Percentiles rank a stretch among this genome's conserved stretches.
phyloP scores from a whole-genome alignment of 2,329 filamentous ascomycete species.

The Hymenoscyphus albidus region DNA sequence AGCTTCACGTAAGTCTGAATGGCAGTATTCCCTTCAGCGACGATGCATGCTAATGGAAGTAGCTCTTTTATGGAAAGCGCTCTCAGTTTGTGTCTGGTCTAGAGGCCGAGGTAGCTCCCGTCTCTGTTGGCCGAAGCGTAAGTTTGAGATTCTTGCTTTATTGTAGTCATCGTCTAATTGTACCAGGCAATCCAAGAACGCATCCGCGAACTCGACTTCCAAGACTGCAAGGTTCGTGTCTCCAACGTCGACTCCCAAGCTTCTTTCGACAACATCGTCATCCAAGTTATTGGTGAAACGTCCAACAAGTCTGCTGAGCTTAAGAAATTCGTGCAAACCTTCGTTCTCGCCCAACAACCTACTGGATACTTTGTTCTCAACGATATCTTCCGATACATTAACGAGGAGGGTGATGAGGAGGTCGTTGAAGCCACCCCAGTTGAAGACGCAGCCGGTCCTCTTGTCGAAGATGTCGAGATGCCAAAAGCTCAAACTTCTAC shows the following conservation, averaged over 20 bases:
- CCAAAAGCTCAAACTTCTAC: slow-evolving; percentile 33
- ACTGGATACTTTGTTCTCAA: slow-evolving; percentile 98
- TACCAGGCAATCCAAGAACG: slow-evolving; percentile 83
- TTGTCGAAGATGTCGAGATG: slow-evolving; percentile 35
- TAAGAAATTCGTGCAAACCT: slow-evolving; percentile 96
- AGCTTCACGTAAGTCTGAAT: slow-evolving; percentile 65
- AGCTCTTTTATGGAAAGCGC: slow-evolving; percentile 93
- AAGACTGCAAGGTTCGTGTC: slow-evolving; percentile 97
- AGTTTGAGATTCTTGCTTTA: slow-evolving; percentile 35
- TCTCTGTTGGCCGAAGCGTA: slow-evolving; percentile 85
- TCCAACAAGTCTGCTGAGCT: slow-evolving; percentile 89
- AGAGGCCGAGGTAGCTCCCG: slow-evolving; percentile 82
- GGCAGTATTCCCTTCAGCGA: slow-evolving; percentile 6
- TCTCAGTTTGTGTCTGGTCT: slow-evolving; percentile 92
- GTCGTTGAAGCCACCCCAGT: slow-evolving; percentile 43
- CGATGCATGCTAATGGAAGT: slow-evolving; percentile 15
- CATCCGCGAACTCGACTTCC: slow-evolving; percentile 88
- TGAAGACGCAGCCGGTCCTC: slow-evolving; percentile 27
- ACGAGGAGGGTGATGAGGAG: slow-evolving; percentile 76
- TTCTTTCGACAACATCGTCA: slow-evolving; percentile 89
- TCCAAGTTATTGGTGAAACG: slow-evolving; percentile 96
- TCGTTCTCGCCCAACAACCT: slow-evolving; percentile 91
- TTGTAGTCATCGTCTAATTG: slow-evolving; percentile 20
- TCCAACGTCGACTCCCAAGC: slow-evolving; percentile 96
- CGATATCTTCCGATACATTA: slow-evolving; percentile 93